Percentiles rank a stretch among this genome's conserved stretches.
Conservation (phyloP, 192 early-diverging fungal genomes). For the Coemansia sp. region DNA sequence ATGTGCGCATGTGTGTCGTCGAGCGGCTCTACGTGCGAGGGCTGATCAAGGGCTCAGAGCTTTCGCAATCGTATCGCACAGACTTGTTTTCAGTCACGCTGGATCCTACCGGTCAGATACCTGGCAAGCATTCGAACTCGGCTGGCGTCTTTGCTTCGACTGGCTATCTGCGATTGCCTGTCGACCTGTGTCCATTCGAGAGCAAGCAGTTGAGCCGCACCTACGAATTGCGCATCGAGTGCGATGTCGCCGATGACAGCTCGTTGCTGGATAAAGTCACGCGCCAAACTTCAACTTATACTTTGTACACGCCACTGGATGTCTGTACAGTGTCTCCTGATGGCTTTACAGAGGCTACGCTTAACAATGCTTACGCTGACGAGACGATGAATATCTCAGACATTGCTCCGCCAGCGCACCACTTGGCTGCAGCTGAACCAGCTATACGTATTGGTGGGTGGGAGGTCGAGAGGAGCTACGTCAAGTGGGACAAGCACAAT, state of each 20-base stretch:
- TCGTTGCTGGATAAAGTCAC: constrained; percentile 35
- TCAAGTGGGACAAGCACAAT: constrained; percentile 39
- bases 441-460: constrained; percentile 30
- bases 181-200: constrained; percentile 47
- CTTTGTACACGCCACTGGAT: constrained; percentile 24
- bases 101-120: constrained; percentile 3
- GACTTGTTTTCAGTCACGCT: constrained; percentile 24
- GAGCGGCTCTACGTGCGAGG: constrained; percentile 40
- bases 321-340: constrained; percentile 34
- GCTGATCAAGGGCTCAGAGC: constrained; percentile 36
- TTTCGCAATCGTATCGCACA: constrained; percentile 18
- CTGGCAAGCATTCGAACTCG: constrained; percentile 6
- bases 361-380: constrained; percentile 42
- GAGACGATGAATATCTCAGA: constrained; percentile 34
- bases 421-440: constrained; percentile 28
- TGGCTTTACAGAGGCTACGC: constrained; percentile 19
- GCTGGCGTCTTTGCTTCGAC: constrained; percentile 16
- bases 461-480: constrained; percentile 33
- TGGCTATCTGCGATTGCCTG: constrained; percentile 29
- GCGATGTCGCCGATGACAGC: constrained; percentile 29
- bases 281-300: constrained; percentile 24
- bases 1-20: constrained; percentile 24
- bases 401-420: constrained; percentile 26
- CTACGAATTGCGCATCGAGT: constrained; percentile 45
- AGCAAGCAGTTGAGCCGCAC: constrained; percentile 41